phyloP scores from a whole-genome alignment of 2,329 filamentous ascomycete genomes.

The Pseudocercospora macadamiae region DNA sequence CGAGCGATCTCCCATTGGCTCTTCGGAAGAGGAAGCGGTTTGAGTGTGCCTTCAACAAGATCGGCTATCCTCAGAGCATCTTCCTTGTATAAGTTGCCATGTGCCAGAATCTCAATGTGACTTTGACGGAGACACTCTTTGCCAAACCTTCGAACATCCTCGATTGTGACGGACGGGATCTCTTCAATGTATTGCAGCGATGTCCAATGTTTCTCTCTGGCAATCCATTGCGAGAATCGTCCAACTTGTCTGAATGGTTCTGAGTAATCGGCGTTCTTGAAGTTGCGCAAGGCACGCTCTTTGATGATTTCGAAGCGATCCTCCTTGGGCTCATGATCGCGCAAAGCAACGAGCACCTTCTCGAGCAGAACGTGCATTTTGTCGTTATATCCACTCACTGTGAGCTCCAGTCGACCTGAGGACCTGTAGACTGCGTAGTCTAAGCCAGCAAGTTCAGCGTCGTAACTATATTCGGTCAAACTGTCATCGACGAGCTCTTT shows the following conservation, averaged over 20 bases:
- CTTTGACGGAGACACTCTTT: conserved; percentile 80
- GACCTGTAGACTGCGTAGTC: conserved; percentile 78
- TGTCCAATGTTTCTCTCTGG: conserved; percentile 73
- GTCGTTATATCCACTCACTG: conserved; percentile 91
- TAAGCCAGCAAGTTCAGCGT: conserved; percentile 88
- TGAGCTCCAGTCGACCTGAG: conserved; percentile 72
- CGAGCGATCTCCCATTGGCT: conserved; percentile 80
- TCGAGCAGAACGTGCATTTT: conserved; percentile 90
- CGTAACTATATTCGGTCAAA: conserved; percentile 90
- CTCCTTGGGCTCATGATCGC: conserved; percentile 79
- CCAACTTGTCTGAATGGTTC: conserved; percentile 88
- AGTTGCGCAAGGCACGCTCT: conserved; percentile 74
- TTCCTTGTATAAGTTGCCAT: conserved; percentile 93
- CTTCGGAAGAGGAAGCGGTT: conserved; percentile 71
- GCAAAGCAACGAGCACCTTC: conserved; percentile 82
- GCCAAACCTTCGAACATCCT: conserved; percentile 76
- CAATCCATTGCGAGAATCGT: conserved; percentile 80
- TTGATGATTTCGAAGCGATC: conserved; percentile 91
- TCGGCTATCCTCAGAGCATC: conserved; percentile 85
- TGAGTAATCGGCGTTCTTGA: conserved; percentile 84
- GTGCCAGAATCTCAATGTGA: conserved; percentile 83
- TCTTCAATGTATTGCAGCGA: conserved; percentile 80
- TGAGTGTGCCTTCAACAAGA: conserved; percentile 76
- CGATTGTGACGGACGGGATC: conserved; percentile 71
- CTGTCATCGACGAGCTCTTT: conserved; percentile 86